Percentiles rank a stretch among this genome's conserved stretches.
Evolutionary conservation across 768 basidiomycete species (phyloP).

Genomic region (Kockovaella imperatae): DNA sequence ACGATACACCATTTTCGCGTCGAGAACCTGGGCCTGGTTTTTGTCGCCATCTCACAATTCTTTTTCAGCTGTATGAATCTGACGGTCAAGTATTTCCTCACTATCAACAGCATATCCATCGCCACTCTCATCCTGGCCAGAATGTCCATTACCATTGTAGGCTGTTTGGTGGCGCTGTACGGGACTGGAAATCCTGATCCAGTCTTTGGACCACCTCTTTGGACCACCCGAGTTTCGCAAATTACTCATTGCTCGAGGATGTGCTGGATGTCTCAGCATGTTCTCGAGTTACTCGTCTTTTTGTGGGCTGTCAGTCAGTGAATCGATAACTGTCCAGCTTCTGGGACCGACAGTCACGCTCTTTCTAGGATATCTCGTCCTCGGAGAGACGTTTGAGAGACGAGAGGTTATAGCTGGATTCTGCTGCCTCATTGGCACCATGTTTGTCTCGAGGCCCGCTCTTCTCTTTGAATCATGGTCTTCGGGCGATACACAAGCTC

Average conservation of each 20-base stretch:
- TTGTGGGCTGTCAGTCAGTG: slow-evolving; percentile 52
- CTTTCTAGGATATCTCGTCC: slow-evolving; percentile 55
- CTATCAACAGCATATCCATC: slow-evolving; percentile 19
- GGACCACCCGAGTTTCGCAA: slow-evolving; percentile 64
- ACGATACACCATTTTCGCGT: too few species aligned
- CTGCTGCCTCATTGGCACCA: slow-evolving; percentile 63
- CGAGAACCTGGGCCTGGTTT: slow-evolving; percentile 57
- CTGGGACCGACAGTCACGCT: slow-evolving; percentile 61
- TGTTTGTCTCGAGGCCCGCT: slow-evolving; percentile 71
- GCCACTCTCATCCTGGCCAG: slow-evolving; percentile 53
- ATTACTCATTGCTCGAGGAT: slow-evolving; percentile 55
- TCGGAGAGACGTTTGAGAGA: slow-evolving; percentile 56
- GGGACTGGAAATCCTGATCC: slow-evolving; percentile 53
- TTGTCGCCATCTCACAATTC: slow-evolving; percentile 55
- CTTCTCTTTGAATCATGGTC: too few species aligned
- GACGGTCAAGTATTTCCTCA: slow-evolving; percentile 57
- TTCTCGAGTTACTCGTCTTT: slow-evolving; percentile 49
- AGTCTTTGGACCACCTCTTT: slow-evolving; percentile 58
- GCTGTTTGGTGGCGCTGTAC: slow-evolving; percentile 53
- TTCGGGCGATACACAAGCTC: too few species aligned
- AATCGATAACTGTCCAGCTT: slow-evolving; percentile 70
- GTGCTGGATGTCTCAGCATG: slow-evolving; percentile 63
- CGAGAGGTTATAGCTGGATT: slow-evolving; percentile 59
- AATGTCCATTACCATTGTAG: slow-evolving; percentile 57
- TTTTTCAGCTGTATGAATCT: slow-evolving; percentile 57